These are phyloP conservation scores for Polymyxa betae DNA, from an alignment of 208 protist species.

Conservation along the genomic window DNA sequence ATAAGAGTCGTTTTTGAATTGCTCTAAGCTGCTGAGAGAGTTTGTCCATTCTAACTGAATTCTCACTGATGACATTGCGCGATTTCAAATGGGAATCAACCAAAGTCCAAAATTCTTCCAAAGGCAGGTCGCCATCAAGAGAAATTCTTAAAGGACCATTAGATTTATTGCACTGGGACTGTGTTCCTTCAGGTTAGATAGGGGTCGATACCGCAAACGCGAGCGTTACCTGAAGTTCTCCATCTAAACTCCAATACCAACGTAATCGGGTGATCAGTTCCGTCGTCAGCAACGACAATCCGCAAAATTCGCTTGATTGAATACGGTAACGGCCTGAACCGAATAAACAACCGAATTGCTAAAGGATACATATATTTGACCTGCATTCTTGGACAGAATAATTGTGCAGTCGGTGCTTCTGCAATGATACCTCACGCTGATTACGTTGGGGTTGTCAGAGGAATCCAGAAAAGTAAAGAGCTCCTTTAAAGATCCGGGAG, in stretches of 20 bases:
- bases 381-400: constrained; percentile 39
- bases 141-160: neutral
- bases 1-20: constrained; percentile 29
- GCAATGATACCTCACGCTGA: neutral
- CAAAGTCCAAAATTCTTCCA: neutral
- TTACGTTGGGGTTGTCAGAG: neutral
- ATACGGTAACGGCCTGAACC: constrained; percentile 32
- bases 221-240: constrained; percentile 17
- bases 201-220: neutral
- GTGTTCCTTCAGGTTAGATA: too few relatives aligned
- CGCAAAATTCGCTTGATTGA: constrained; percentile 3
- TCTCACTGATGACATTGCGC: neutral
- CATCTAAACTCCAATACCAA: neutral
- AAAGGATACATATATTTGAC: constrained; percentile 11
- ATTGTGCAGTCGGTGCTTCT: neutral
- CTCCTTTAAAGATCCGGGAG: neutral
- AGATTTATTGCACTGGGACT: neutral
- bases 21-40: neutral
- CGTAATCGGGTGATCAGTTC: neutral
- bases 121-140: neutral
- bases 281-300: neutral
- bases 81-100: neutral
- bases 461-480: neutral
- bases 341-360: neutral
- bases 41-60: neutral